Base-by-base conservation (phyloP, 805 yeast species). In the Zygosaccharomyces lentus region DNA sequence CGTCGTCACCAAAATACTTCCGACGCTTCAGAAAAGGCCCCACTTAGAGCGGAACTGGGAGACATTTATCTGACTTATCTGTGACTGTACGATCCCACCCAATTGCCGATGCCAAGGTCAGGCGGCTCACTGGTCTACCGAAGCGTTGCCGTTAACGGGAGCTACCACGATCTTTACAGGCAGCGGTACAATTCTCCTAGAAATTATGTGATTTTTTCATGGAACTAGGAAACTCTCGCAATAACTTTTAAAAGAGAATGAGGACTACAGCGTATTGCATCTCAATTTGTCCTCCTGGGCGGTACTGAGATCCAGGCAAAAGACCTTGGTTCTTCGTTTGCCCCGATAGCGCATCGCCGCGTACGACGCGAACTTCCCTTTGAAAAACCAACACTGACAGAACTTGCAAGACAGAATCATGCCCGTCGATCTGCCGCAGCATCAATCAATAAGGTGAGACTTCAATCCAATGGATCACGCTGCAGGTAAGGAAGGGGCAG, bases 321-420 rank as follows among this genome's bases (percentile, higher is more conserved):
- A 29, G n/a, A 9, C n/a, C 5, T 2, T n/a, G 15, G 10, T 10
- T 2, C 29, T 37, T 27, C 26, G 15, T 31, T 37, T 25, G 41
- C 34, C 41, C 26, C 27, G 19, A 6, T 27, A 19, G 26, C 24
- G 34, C 41, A 26, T 37, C 41, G 41, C 31, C 41, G 23, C 12
- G 24, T 37, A 37, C 41, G 41, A 37, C 19, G 9, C 15, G 26
- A 9, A 15, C 25, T 27, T 26, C 21, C 31, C 24, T 27, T 17
- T n/a, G 41, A 16, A 37, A 37, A 37, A 10, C 32, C 15, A 29
- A 29, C 32, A 29, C n/a, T 29, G 31, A 17, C 24, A 27, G 26
- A 37, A 31, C 23, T 37, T 13, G 7, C 27, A 26, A 37, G 9
- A 9, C 10, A n/a, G 23, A 26, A 12, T 25, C 13, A 26, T 24